Percentiles rank a stretch among this genome's conserved stretches.
Conservation (phyloP, 2,329 filamentous ascomycete genomes). For the Intubia oerlemansii region DNA sequence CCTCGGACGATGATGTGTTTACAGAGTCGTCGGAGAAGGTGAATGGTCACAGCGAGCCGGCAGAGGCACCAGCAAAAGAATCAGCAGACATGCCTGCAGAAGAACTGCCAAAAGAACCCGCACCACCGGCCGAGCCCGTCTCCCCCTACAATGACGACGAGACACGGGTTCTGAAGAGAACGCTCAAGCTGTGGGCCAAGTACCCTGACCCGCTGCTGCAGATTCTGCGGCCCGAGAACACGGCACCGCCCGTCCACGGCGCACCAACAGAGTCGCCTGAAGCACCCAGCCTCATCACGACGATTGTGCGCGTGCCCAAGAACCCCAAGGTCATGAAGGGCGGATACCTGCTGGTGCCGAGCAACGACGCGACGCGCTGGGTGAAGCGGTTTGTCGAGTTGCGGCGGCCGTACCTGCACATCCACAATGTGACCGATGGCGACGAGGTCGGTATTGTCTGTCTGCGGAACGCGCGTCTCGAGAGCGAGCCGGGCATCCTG, state of each 20-base stretch:
- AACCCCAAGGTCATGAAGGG: constrained; percentile 66
- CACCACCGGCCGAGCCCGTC: too few relatives aligned
- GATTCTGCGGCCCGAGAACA: constrained; percentile 38
- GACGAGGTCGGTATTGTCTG: constrained; percentile 84
- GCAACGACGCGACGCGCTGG: constrained; percentile 66
- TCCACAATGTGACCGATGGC: constrained; percentile 67
- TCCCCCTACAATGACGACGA: constrained; percentile 26
- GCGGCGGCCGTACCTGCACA: constrained; percentile 73
- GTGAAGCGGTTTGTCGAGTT: constrained; percentile 85
- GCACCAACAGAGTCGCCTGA: constrained; percentile 23
- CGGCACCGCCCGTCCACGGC: constrained; percentile 47
- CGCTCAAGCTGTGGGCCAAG: constrained; percentile 42
- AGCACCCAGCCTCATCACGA: too few relatives aligned
- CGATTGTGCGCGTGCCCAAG: constrained; percentile 58
- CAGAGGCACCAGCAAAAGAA: neutral
- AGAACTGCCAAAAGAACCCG: too few relatives aligned
- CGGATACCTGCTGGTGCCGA: constrained; percentile 71
- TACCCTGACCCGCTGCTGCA: constrained; percentile 33
- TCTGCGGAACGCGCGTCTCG: constrained; percentile 72
- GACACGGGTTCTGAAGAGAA: constrained; percentile 26
- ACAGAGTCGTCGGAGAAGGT: too few relatives aligned
- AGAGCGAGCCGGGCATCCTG: constrained; percentile 75
- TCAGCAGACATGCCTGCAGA: too few relatives aligned
- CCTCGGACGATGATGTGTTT: too few relatives aligned
- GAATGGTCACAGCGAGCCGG: too few relatives aligned